Evolutionary conservation across 139 green algal genomes (phyloP).

Genomic region (Pseudopediastrum boryanum): DNA sequence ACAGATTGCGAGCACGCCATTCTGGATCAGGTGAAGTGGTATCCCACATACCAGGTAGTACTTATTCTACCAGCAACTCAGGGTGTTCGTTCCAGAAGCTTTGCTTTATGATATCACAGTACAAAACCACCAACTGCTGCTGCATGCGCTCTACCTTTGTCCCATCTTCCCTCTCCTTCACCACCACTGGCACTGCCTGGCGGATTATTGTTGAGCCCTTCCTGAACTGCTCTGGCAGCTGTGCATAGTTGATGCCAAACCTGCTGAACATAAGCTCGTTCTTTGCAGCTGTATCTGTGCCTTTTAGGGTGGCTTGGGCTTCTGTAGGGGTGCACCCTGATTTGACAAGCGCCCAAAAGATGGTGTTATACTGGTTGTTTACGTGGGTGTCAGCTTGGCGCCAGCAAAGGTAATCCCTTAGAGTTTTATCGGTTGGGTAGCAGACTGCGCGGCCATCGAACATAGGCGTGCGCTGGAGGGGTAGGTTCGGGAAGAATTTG

Average conservation of each 20-base stretch:
- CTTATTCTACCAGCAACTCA: constrained; percentile 54
- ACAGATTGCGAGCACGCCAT: too few species aligned
- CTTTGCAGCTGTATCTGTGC: constrained; percentile 81
- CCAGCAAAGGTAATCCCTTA: constrained; percentile 94
- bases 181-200: constrained; percentile 29
- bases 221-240: constrained; percentile 82
- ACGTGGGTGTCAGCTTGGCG: constrained; percentile 94
- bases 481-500: constrained; percentile 27
- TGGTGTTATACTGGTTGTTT: constrained; percentile 99
- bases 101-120: constrained; percentile 90
- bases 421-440: constrained; percentile 73
- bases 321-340: constrained; percentile 53
- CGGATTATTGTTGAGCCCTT: constrained; percentile 79
- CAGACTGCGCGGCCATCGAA: constrained; percentile 92
- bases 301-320: constrained; percentile 75
- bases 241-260: constrained; percentile 93
- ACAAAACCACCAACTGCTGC: constrained; percentile 50
- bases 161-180: constrained; percentile 65
- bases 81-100: constrained; percentile 81
- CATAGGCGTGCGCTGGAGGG: constrained; percentile 70
- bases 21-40: too few species aligned
- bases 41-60: too few species aligned
- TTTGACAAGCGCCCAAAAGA: constrained; percentile 91
- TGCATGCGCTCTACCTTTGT: constrained; percentile 51
- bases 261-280: constrained; percentile 91